phyloP scores from a whole-genome alignment of 1,139 yeast species.

The Protomyces lactucae-debilis region DNA sequence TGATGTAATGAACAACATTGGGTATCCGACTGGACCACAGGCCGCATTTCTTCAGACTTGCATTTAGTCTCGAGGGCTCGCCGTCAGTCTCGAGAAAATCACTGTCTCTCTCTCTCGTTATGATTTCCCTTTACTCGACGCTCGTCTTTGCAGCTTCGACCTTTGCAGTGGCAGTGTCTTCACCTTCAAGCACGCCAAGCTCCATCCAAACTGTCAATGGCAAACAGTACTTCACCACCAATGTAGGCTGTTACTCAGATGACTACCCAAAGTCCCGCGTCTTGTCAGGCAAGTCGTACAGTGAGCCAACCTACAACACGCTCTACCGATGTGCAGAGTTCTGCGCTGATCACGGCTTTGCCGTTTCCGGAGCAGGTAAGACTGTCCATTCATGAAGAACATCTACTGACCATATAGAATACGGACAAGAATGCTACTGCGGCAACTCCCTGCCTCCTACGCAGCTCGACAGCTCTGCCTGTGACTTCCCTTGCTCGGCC shows the following conservation, averaged over 20 bases:
- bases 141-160: not conserved
- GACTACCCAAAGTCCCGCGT: slow-evolving; percentile 13
- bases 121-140: not conserved
- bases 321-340: not conserved
- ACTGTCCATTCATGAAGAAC: not conserved
- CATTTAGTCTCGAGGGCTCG: too few relatives aligned
- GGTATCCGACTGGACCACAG: too few relatives aligned
- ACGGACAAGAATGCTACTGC: slow-evolving; percentile 12
- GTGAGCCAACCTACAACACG: slow-evolving; percentile 4
- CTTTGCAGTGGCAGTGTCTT: not conserved
- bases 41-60: too few relatives aligned
- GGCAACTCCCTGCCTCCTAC: not conserved
- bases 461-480: not conserved
- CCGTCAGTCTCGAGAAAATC: too few relatives aligned
- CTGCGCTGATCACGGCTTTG: slow-evolving; percentile 11
- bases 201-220: not conserved
- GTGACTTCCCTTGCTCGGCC: slow-evolving; percentile 13
- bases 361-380: slow-evolving; percentile 9
- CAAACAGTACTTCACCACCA: not conserved
- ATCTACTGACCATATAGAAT: not conserved
- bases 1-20: too few relatives aligned
- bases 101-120: not conserved
- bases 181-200: not conserved
- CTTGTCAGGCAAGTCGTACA: not conserved
- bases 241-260: slow-evolving; percentile 12